Evolutionary conservation across 2,329 filamentous ascomycete genomes (phyloP).

Genomic region (Gnomoniopsis sp.): DNA sequence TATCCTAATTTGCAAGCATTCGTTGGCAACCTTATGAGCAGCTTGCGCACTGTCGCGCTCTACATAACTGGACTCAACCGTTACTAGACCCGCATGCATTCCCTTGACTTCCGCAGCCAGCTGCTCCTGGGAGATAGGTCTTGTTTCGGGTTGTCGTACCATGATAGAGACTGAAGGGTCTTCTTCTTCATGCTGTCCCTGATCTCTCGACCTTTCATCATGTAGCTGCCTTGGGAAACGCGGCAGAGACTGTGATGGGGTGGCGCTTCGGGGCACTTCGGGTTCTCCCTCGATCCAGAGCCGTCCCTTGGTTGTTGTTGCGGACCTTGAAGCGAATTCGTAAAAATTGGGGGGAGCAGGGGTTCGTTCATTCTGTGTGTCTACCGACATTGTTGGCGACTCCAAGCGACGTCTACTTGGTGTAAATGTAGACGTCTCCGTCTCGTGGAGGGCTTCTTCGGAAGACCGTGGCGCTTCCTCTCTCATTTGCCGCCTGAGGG

Average conservation of each 20-base stretch:
- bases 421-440: no score
- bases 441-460: no score
- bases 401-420: no score
- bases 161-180: conserved; percentile 17
- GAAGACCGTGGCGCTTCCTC: no score
- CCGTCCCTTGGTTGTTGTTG: neutral
- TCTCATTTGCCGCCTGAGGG: no score
- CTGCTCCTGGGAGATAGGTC: conserved; percentile 73
- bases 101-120: conserved; percentile 77
- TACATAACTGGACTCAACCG: conserved; percentile 86
- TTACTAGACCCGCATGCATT: conserved; percentile 77
- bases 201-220: neutral
- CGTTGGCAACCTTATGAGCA: conserved; percentile 32
- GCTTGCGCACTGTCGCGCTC: conserved; percentile 69
- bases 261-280: neutral
- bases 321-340: conserved; percentile 1
- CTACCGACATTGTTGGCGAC: no score
- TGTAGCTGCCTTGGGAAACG: no score
- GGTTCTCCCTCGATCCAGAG: conserved; percentile 13
- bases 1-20: no score
- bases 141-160: conserved; percentile 55
- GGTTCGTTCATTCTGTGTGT: neutral
- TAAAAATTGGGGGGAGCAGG: neutral
- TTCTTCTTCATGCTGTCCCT: conserved; percentile 9
- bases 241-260: neutral